These are phyloP conservation scores for Vitis labrusca DNA, from an alignment of 164 flowering plant species.

Conservation along the genomic window DNA sequence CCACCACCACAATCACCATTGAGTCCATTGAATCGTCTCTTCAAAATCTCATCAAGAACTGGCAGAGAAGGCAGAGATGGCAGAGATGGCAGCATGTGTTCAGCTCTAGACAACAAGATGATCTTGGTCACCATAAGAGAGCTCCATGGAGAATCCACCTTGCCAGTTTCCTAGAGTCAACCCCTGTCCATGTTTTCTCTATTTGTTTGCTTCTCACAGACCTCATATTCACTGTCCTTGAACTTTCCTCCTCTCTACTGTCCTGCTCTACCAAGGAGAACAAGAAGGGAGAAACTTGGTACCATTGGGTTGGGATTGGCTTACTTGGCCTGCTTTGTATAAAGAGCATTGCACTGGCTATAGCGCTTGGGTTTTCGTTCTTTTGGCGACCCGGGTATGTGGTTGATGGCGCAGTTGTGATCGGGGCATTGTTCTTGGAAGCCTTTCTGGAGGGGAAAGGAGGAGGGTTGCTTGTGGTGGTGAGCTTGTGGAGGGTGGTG, in stretches of 20 bases:
- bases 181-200: conserved; percentile 22
- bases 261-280: conserved; percentile 18
- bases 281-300: conserved; percentile 17
- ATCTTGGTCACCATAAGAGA: conserved; percentile 5
- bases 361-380: conserved; percentile 44
- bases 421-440: conserved; percentile 52
- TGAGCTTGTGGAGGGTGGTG: conserved; percentile 62
- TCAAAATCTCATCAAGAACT: conserved; percentile 31
- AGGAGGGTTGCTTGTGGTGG: conserved; percentile 58
- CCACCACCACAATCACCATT: conserved; percentile 12
- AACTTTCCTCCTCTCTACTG: conserved; percentile 53
- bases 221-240: conserved; percentile 43
- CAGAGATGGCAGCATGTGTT: conserved; percentile 30
- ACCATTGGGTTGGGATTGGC: conserved; percentile 51
- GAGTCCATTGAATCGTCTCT: conserved; percentile 35
- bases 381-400: conserved; percentile 47
- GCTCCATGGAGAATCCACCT: conserved; percentile 49
- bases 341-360: conserved; percentile 26
- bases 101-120: not conserved
- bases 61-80: conserved; percentile 40
- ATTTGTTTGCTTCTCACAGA: conserved; percentile 45
- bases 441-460: conserved; percentile 33
- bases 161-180: conserved; percentile 53
- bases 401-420: conserved; percentile 47
- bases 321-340: conserved; percentile 41